Evolutionary conservation across 2,329 filamentous ascomycete species (phyloP).

Genomic region (Emergomyces orientalis): DNA sequence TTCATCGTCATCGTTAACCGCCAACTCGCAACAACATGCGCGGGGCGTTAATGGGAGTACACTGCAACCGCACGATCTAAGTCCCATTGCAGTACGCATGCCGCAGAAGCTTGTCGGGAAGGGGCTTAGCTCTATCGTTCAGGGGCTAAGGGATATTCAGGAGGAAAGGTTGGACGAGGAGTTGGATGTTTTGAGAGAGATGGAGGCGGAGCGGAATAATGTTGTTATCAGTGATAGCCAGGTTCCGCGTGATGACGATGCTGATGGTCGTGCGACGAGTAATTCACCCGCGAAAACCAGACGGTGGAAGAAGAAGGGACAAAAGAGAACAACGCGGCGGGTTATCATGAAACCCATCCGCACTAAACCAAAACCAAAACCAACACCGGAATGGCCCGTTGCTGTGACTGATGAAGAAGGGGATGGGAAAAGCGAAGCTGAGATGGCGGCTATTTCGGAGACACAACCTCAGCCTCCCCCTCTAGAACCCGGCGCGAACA

Average conservation of each 20-base stretch:
- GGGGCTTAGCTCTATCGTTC: conserved; percentile 32
- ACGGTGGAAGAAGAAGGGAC: conserved; percentile 41
- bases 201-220: conserved; percentile 30
- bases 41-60: conserved; percentile 13
- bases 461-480: conserved; percentile 18
- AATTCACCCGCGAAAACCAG: conserved; percentile 11
- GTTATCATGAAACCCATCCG: conserved; percentile 37
- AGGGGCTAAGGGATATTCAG: conserved; percentile 34
- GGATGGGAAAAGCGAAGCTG: conserved; percentile 21
- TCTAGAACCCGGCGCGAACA: not conserved
- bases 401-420: conserved; percentile 4
- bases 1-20: conserved; percentile 15
- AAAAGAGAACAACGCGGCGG: conserved; percentile 40
- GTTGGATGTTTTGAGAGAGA: conserved; percentile 35
- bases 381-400: conserved; percentile 17
- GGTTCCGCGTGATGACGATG: conserved; percentile 7
- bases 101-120: conserved; percentile 30
- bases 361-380: conserved; percentile 20
- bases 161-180: conserved; percentile 36
- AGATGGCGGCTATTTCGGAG: conserved; percentile 24
- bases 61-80: conserved; percentile 18
- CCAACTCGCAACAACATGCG: conserved; percentile 13
- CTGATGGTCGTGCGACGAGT: conserved; percentile 8
- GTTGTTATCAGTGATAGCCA: conserved; percentile 34
- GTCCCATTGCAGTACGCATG: conserved; percentile 32